These are phyloP conservation scores for Diaporthe longicolla DNA, from an alignment of 2,329 filamentous ascomycete genomes.

Conservation along the genomic window DNA sequence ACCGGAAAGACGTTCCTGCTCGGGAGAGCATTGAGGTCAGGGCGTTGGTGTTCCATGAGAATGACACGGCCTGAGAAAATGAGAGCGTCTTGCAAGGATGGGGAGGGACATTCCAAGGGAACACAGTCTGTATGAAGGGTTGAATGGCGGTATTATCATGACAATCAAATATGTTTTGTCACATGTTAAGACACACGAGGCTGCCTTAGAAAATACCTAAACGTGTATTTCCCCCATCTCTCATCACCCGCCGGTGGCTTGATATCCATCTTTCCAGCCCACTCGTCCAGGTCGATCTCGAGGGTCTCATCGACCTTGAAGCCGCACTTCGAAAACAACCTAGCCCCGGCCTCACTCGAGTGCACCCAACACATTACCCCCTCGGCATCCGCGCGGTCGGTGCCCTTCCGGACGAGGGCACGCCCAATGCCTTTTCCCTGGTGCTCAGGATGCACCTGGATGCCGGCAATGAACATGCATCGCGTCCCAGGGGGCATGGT, in stretches of 20 bases:
- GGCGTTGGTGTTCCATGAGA: slow-evolving; percentile 37
- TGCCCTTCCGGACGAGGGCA: slow-evolving; percentile 52
- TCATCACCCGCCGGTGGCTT: slow-evolving; percentile 46
- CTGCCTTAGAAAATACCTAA: slow-evolving; percentile 51
- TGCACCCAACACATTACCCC: slow-evolving; percentile 53
- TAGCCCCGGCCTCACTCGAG: slow-evolving; percentile 51
- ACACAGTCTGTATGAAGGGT: neutral
- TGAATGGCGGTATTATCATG: no score
- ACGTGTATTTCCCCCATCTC: slow-evolving; percentile 53
- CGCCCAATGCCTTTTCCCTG: slow-evolving; percentile 53
- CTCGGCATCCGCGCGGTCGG: slow-evolving; percentile 48
- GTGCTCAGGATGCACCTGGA: slow-evolving; percentile 50
- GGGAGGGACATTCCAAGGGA: neutral
- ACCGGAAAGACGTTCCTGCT: slow-evolving; percentile 54
- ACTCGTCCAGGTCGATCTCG: slow-evolving; percentile 53
- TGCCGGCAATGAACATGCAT: slow-evolving; percentile 54
- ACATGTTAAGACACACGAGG: slow-evolving; percentile 2
- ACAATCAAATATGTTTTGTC: neutral
- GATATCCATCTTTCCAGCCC: slow-evolving; percentile 45
- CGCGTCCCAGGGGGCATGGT: slow-evolving; percentile 48
- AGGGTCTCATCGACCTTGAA: slow-evolving; percentile 50
- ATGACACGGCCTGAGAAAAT: neutral
- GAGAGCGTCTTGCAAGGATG: neutral
- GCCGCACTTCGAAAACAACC: slow-evolving; percentile 50
- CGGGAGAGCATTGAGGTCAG: slow-evolving; percentile 42